These are phyloP conservation scores for Paramyrothecium sp. DNA, from an alignment of 2,329 filamentous ascomycete genomes.

Conservation along the genomic window DNA sequence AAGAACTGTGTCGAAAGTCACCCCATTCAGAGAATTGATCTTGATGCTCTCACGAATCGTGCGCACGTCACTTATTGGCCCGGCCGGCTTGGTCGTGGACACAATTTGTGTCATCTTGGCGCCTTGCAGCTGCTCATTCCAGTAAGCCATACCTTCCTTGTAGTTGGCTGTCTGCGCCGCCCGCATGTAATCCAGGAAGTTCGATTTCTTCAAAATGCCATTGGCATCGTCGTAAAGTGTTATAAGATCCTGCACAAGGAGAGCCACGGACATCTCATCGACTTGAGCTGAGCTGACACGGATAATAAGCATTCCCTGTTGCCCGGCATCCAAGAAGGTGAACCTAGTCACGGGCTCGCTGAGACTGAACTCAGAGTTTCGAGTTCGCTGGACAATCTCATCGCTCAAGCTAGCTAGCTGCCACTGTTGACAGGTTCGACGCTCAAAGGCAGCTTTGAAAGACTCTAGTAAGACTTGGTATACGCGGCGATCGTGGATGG, in stretches of 20 bases:
- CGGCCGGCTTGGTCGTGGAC: constrained; percentile 38
- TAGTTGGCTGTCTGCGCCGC: constrained; percentile 33
- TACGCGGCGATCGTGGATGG: constrained; percentile 41
- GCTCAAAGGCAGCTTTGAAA: constrained; percentile 41
- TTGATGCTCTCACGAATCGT: constrained; percentile 38
- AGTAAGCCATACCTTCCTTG: constrained; percentile 41
- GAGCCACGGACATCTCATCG: constrained; percentile 42
- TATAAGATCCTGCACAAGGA: constrained; percentile 48
- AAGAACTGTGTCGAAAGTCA: constrained; percentile 51
- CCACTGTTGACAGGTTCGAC: constrained; percentile 37
- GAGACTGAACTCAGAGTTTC: constrained; percentile 36
- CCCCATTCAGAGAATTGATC: constrained; percentile 40
- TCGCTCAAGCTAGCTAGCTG: constrained; percentile 35
- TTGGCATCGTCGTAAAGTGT: constrained; percentile 40
- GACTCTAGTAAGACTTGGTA: constrained; percentile 47
- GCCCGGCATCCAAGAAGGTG: constrained; percentile 46
- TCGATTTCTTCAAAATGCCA: constrained; percentile 32
- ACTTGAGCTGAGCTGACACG: constrained; percentile 49
- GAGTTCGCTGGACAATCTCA: constrained; percentile 42
- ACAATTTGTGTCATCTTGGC: constrained; percentile 46
- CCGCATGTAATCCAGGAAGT: constrained; percentile 48
- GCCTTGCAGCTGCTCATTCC: constrained; percentile 42
- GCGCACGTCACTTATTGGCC: constrained; percentile 34
- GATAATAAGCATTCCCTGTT: constrained; percentile 45
- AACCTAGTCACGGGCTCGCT: constrained; percentile 47